A percentile compares a stretch with the other conserved stretches of the same genome.
These are phyloP conservation scores for Tylopilus rubrobrunneus DNA, from an alignment of 768 basidiomycete species.

Conservation along the genomic window DNA sequence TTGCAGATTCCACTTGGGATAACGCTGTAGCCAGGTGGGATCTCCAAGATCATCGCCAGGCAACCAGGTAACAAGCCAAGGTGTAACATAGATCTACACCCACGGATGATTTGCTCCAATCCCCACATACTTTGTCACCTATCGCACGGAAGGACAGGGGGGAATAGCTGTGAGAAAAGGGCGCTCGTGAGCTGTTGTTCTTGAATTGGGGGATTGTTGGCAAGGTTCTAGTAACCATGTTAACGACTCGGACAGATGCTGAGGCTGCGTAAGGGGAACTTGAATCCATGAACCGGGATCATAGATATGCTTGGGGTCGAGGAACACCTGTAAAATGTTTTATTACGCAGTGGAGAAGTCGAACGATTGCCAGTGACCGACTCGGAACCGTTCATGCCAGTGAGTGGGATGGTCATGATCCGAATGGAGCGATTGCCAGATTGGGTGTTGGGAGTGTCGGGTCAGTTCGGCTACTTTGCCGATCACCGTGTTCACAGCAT, in stretches of 20 bases:
- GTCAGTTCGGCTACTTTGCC: conserved; percentile 5
- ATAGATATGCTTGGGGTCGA: not conserved
- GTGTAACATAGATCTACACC: too few species aligned
- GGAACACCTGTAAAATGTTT: not conserved
- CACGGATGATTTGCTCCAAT: too few species aligned
- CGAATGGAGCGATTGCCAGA: too few species aligned
- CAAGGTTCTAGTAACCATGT: not conserved
- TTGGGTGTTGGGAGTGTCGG: not conserved
- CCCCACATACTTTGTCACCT: too few species aligned
- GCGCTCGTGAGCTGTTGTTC: not conserved
- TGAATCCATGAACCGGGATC: too few species aligned
- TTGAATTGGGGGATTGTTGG: not conserved
- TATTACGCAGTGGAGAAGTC: not conserved
- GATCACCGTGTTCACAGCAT: conserved; percentile 1
- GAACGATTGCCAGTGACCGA: not conserved
- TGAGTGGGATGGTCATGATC: not conserved
- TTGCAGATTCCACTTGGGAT: conserved; percentile 21
- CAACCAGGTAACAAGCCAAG: not conserved
- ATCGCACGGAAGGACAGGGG: too few species aligned
- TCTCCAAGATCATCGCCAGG: not conserved
- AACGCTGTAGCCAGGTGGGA: conserved; percentile 5
- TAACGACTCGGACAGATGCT: too few species aligned
- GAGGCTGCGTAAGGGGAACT: not conserved
- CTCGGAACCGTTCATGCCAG: too few species aligned
- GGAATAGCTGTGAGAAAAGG: too few species aligned